These are phyloP conservation scores for Cenchrus americanus DNA, from an alignment of 176 grass and related monocot species.

Conservation along the genomic window DNA sequence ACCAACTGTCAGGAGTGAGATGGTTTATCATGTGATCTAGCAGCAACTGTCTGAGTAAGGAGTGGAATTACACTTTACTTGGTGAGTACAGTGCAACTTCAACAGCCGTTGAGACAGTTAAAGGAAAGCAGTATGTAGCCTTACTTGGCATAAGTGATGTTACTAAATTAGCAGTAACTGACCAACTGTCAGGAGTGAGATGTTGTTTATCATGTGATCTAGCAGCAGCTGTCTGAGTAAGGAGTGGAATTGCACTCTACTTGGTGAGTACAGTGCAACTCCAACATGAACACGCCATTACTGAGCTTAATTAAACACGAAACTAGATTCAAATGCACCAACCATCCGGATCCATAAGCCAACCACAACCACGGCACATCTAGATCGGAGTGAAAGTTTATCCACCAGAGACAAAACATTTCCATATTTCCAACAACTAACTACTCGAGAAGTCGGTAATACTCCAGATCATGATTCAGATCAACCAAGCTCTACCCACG, in stretches of 20 bases:
- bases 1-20: no score
- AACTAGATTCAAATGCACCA: not conserved
- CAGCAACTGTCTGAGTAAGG: not conserved
- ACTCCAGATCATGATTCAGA: slow-evolving; percentile 3
- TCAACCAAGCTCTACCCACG: not conserved
- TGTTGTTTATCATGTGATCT: no score
- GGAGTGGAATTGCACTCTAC: not conserved
- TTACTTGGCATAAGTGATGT: not conserved
- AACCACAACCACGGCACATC: not conserved
- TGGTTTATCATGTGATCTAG: no score
- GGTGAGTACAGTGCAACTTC: not conserved
- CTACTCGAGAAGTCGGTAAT: not conserved
- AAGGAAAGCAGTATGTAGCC: slow-evolving; percentile 17
- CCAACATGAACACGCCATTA: not conserved
- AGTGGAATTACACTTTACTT: not conserved
- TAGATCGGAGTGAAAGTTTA: slow-evolving; percentile 1
- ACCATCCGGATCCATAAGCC: not conserved
- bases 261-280: not conserved
- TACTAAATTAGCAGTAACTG: not conserved
- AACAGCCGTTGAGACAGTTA: no score
- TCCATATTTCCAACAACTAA: slow-evolving; percentile 6
- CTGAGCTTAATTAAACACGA: not conserved
- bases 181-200: not conserved
- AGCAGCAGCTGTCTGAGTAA: not conserved
- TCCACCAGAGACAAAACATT: slow-evolving; percentile 1